Evolutionary conservation across 805 yeast genomes (phyloP).

Genomic region (Saccharomycopsis microspora): DNA sequence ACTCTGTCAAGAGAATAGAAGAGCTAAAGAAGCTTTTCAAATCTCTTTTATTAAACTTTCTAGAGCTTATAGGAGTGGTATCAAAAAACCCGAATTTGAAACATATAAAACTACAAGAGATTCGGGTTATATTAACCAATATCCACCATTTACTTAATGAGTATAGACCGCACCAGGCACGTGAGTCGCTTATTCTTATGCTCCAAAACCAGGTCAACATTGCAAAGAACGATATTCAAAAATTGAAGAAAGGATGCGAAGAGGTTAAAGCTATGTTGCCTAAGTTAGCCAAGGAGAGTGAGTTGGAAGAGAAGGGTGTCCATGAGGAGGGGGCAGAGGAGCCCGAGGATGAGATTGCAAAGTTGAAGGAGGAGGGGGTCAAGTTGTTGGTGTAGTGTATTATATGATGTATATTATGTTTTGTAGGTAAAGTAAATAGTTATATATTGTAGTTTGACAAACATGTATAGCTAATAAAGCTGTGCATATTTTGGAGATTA

Average conservation of each 20-base stretch:
- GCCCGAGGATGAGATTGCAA: no score
- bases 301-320: background rate
- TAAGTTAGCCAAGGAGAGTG: background rate
- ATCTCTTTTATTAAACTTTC: constrained; percentile 66
- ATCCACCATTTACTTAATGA: constrained; percentile 87
- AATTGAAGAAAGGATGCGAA: constrained; percentile 14
- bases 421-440: no score
- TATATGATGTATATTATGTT: no score
- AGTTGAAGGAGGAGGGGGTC: no score
- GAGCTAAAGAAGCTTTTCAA: constrained; percentile 75
- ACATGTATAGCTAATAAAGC: no score
- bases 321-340: background rate
- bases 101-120: constrained; percentile 58
- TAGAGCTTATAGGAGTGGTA: constrained; percentile 73
- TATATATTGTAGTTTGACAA: no score
- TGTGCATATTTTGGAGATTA: no score
- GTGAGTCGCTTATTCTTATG: constrained; percentile 75
- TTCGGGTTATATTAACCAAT: constrained; percentile 72
- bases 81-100: constrained; percentile 59
- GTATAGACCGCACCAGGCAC: constrained; percentile 89
- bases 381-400: no score
- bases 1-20: constrained; percentile 43
- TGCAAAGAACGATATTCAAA: constrained; percentile 40
- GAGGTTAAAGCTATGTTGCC: constrained; percentile 5
- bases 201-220: constrained; percentile 59